phyloP scores from a whole-genome alignment of 2,329 filamentous ascomycete species.

The Arthrobotrys musiformis region DNA sequence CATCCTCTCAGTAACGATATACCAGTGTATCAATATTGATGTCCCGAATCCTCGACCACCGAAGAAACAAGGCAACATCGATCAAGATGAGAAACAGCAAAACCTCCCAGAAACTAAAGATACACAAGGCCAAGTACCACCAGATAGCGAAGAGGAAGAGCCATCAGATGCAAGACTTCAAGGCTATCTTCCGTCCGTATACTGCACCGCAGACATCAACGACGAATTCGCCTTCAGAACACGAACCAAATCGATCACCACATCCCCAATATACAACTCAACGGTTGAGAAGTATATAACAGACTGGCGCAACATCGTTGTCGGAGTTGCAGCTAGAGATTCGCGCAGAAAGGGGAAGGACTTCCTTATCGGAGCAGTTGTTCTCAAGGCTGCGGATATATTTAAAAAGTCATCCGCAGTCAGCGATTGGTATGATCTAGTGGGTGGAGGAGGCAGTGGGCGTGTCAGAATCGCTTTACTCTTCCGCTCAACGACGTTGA shows the following conservation, averaged over 20 bases:
- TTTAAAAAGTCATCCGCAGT: constrained; percentile 86
- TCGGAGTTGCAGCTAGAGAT: constrained; percentile 91
- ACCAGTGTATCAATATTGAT: constrained; percentile 95
- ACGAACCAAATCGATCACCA: constrained; percentile 88
- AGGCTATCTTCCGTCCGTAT: constrained; percentile 78
- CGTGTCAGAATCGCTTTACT: constrained; percentile 87
- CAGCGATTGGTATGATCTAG: constrained; percentile 92
- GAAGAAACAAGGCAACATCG: constrained; percentile 32
- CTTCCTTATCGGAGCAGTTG: constrained; percentile 90
- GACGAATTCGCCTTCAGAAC: constrained; percentile 83
- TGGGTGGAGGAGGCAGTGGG: constrained; percentile 92
- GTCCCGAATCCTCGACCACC: constrained; percentile 38
- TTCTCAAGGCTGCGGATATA: constrained; percentile 85
- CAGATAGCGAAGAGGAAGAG: constrained; percentile 48
- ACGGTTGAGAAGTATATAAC: constrained; percentile 92
- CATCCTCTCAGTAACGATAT: constrained; percentile 83
- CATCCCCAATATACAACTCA: constrained; percentile 96
- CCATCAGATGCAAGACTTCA: constrained; percentile 34
- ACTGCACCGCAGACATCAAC: constrained; percentile 91
- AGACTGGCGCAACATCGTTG: constrained; percentile 90
- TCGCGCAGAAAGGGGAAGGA: constrained; percentile 90
- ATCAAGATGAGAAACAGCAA: constrained; percentile 38
- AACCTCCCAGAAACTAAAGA: constrained; percentile 80
- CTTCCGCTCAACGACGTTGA: constrained; percentile 88
- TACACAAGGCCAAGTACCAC: constrained; percentile 74